Conservation (phyloP, 768 basidiomycete species). For the Boletus sensibilis region DNA sequence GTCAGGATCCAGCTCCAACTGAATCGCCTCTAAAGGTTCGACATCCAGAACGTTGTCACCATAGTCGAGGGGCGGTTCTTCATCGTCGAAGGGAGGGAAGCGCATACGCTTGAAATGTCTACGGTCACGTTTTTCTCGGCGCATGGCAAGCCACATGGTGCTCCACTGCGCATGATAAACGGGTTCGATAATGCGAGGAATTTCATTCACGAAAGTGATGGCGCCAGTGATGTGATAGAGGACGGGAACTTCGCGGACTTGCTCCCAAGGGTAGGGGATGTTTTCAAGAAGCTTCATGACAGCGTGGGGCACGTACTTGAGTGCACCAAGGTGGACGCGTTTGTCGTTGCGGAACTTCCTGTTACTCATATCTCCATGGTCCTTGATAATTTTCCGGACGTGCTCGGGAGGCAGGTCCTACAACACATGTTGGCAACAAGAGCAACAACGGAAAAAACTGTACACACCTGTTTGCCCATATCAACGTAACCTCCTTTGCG, state of each 20-base stretch:
- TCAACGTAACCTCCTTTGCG: conserved; percentile 86
- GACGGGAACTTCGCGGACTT: conserved; percentile 98
- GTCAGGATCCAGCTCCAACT: conserved; percentile 88
- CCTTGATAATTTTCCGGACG: conserved; percentile 99
- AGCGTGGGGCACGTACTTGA: conserved; percentile 98
- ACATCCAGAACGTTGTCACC: conserved; percentile 99
- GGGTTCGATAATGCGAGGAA: conserved; percentile 94
- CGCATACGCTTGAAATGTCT: conserved; percentile 99
- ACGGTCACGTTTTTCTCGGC: conserved; percentile 96
- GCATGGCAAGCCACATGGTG: conserved; percentile 99
- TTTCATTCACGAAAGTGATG: conserved; percentile 99
- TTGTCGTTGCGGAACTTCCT: conserved; percentile 99
- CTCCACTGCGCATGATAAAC: conserved; percentile 99
- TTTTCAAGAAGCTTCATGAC: conserved; percentile 99
- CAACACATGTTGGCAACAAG: conserved; percentile 6
- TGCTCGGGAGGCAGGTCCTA: conserved; percentile 96
- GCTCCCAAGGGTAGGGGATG: conserved; percentile 97
- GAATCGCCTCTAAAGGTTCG: conserved; percentile 96
- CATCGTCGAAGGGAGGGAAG: conserved; percentile 98
- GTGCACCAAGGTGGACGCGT: conserved; percentile 96
- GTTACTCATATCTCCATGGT: conserved; percentile 99
- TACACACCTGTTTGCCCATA: conserved; percentile 85
- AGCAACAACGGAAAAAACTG: neutral
- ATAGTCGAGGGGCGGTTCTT: conserved; percentile 98
- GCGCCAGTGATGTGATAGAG: conserved; percentile 99